Base-by-base conservation (phyloP, 768 basidiomycete species). In the Chalciporus pseudorubinellus region DNA sequence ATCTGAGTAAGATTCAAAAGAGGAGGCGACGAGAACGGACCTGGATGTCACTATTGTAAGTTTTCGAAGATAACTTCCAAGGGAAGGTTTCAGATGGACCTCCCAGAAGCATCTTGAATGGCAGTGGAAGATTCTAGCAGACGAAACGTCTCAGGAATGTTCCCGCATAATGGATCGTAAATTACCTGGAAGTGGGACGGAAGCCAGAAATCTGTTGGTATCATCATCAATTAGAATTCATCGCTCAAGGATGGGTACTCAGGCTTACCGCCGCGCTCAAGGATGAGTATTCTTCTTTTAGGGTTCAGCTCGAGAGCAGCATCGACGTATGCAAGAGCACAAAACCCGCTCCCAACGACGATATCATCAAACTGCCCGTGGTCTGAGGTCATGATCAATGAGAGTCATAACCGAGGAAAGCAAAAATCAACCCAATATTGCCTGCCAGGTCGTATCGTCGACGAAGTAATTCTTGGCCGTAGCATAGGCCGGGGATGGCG, bases 241-340 rank as follows among this genome's bases (percentile, higher is more conserved):
- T 12, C 7, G 8, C 10, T 11, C 13, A 7, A 12, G n/a, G 2
- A 34, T 10, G 18, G 11, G 18, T 6, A 8, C 3, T 6, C 26
- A 34, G n/a, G n/a, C 22, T 42, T 24, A 47, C 54, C 47, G 29
- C 59, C 48, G 19, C 59, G 52, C 33, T 60, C 59, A 18, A 52
- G 54, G 10, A 60, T 45, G 39, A 60, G 58, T 19, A 60, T 60
- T 46, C 39, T 49, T 38, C 59, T 40, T 34, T 33, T 41, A 11
- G 59, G 59, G 18, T 60, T 22, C 34, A 53, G 18, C 31, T 49
- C 13, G 18, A 60, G 58, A n/a, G 59, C 54, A 11, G 34, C 38
- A 26, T 54, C 57, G 26, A 60, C 49, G 45, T 60, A 60, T 4
- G 59, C 59, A 24, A 60, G 59, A 21, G 59, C 57, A 14, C 55